Evolutionary conservation across 2,329 filamentous ascomycete species (phyloP), one percentile per base, ranked within the genome.

Genomic region (Microdochium paspali): DNA sequence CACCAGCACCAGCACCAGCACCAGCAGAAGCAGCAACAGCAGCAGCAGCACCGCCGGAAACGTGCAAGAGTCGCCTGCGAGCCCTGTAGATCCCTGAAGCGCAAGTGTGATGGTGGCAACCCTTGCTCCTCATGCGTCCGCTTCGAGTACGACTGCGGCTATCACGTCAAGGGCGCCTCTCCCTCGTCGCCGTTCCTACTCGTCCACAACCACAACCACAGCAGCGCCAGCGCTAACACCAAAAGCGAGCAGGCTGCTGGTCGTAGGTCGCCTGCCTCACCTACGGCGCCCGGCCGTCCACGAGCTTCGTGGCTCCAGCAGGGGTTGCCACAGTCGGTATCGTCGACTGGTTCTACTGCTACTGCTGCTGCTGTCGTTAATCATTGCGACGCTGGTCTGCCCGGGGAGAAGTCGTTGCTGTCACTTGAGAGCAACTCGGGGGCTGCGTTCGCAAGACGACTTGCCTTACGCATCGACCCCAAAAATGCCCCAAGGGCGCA

Each of bases 341-440:
- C 7, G 13, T 28, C 7, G 7, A 7, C 23, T 7, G 25, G n/a
- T 44, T 39, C 26, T 7, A 43, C 18, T 46, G 43, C 7, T 35
- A 50, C 5, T n/a, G n/a, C 53, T 56, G 23, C 32, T 45, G 3
- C 49, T 15, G 35, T 12, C 35, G 35, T 21, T 5, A 7, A 40
- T 18, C 35, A n/a, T 12, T 40, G 35, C 35, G 35, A 40, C 23
- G 35, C 15, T 6, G 35, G 35, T 4, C 35, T 40, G 12, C 42
- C 42, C 42, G 23, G n/a, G 21, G 42, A 44, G 42, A 10, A 25
- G 42, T 52, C 45, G 44, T 55, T 57, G 1, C 63, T 63, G 4
- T 73, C 73, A 1, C 61, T 79, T 3, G 74, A 80, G 51, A 77
- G 73, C 30, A 80, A 80, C 50, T 79, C 76, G 1, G 76, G 75